Base-by-base conservation (phyloP, 768 basidiomycete genomes). In the Tylopilus vinaceipallidus region DNA sequence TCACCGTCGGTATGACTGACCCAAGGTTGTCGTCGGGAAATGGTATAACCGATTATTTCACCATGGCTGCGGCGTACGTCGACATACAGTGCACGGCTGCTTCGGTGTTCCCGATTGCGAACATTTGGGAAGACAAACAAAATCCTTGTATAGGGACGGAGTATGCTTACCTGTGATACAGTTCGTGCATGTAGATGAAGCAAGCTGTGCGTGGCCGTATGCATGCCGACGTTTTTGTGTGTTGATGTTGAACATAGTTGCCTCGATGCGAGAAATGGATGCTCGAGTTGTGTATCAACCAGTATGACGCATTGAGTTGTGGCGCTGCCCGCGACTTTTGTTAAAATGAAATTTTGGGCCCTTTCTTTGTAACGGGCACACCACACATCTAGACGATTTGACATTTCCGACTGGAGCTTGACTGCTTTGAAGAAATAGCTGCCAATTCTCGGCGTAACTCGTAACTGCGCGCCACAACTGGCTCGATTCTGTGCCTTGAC, bases 261-360 rank as follows among this genome's bases (percentile, higher is more conserved):
- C 86, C 88, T 24, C 79, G 83, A 33, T 93, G 91, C 65, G 70
- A 82, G 55, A 76, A 76, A 52, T 76, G 76, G 53, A 73, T 84
- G 53, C 66, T 75, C 16, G 69, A 74, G 29, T 73, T 73, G 30
- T 94, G 91, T 54, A 72, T 91, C 37, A 76, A 87, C 49, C 70
- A 70, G 13, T 86, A 83, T 52, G 90, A 94, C 60, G 63, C 72
- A 6, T 78, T 88, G 52, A 74, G 77, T 55, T 94, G 91, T 57
- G 69, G 73, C 9, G 88, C 83, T 14, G 87, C 90, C 6, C 72
- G 78, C 40, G 64, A 55, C 34, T 91, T 91, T 62, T 94, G 91
- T 62, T 70, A 78, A 24, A 66, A 58, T n/a, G 74, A 82, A 54
- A 47, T 75, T 22, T 14, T 23, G 0, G 48, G 9, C 0, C 66